Evolutionary conservation across 129 eudicot genomes (phyloP).

Genomic region (Dittrichia graveolens): DNA sequence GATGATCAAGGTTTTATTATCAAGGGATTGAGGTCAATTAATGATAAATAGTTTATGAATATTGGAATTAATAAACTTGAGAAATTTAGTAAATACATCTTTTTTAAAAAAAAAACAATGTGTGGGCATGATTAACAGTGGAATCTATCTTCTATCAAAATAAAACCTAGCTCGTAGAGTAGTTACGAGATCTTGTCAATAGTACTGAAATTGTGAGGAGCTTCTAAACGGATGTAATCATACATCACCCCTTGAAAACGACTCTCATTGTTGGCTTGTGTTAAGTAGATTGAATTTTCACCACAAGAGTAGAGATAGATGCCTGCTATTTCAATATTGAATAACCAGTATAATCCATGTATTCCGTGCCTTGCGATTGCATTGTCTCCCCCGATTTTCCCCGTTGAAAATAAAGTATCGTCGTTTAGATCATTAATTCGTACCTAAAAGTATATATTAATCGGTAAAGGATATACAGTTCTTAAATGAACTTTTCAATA

Average conservation of each 20-base stretch:
- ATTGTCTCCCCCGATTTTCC: constrained; percentile 34
- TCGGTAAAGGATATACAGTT: no score
- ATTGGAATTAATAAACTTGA: no score
- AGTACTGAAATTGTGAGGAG: constrained; percentile 23
- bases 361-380: constrained; percentile 38
- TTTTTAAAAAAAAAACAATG: no score
- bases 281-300: constrained; percentile 44
- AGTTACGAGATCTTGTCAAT: not conserved
- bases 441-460: constrained; percentile 43
- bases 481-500: no score
- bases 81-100: no score
- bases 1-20: no score
- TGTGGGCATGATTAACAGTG: no score
- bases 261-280: constrained; percentile 39
- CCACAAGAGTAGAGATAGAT: constrained; percentile 5
- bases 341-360: constrained; percentile 36
- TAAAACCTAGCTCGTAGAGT: not conserved
- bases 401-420: constrained; percentile 31
- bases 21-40: no score
- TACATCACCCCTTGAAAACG: constrained; percentile 58
- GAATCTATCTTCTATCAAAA: no score
- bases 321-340: constrained; percentile 28
- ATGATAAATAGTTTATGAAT: no score
- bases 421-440: constrained; percentile 46
- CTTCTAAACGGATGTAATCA: constrained; percentile 62